Conservation (phyloP, 352 stramenopile species). For the Phytophthora cryptogea region DNA sequence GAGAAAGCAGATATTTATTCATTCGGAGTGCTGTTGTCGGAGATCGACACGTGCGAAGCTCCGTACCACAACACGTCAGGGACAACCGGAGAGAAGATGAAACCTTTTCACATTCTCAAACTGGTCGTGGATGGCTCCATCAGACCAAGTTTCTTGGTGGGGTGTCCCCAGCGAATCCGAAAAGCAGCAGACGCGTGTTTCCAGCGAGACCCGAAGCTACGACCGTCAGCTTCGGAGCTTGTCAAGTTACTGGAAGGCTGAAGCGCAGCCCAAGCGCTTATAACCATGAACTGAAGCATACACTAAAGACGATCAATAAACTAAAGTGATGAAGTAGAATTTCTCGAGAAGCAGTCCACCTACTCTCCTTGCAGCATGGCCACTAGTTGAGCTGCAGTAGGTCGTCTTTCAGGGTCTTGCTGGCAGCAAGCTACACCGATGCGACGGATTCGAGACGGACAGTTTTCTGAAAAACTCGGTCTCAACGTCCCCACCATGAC, state of each 20-base stretch:
- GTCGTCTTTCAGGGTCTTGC: conserved; percentile 35
- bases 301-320: conserved; percentile 18
- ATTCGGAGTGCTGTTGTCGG: conserved; percentile 61
- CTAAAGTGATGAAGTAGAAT: conserved; percentile 3
- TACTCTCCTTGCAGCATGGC: conserved; percentile 26
- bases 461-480: conserved; percentile 45
- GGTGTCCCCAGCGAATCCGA: conserved; percentile 46
- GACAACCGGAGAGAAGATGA: conserved; percentile 32
- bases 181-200: conserved; percentile 48
- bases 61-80: conserved; percentile 35
- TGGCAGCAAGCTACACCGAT: conserved; percentile 47
- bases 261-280: conserved; percentile 25
- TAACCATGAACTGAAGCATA: conserved; percentile 13
- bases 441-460: conserved; percentile 41
- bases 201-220: conserved; percentile 42
- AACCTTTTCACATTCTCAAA: conserved; percentile 57
- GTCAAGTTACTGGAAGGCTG: conserved; percentile 45
- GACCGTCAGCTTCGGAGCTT: conserved; percentile 44
- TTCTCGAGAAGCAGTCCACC: background rate
- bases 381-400: conserved; percentile 24
- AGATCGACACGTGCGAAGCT: conserved; percentile 47
- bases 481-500: conserved; percentile 48
- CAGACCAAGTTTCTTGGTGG: conserved; percentile 41
- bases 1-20: conserved; percentile 80
- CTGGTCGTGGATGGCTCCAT: conserved; percentile 49